Evolutionary conservation across 1,139 yeast species (phyloP).

Genomic region (Geotrichum macrosporum): DNA sequence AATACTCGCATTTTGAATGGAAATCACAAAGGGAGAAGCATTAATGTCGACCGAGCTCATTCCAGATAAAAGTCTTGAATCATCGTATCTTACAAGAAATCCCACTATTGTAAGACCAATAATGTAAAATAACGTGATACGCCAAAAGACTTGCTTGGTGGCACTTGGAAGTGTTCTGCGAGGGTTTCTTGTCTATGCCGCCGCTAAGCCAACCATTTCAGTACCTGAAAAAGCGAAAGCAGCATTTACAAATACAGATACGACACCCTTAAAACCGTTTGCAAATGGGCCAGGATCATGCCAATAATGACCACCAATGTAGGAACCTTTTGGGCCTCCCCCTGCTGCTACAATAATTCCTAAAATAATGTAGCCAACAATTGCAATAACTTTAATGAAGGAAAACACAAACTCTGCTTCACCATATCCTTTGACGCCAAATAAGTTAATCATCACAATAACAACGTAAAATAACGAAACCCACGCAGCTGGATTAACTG

Average conservation of each 20-base stretch:
- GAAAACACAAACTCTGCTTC: constrained; percentile 71
- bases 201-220: constrained; percentile 77
- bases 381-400: constrained; percentile 56
- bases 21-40: constrained; percentile 71
- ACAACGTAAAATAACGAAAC: constrained; percentile 58
- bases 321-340: constrained; percentile 61
- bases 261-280: constrained; percentile 73
- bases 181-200: constrained; percentile 54
- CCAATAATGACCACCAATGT: constrained; percentile 63
- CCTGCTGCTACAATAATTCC: constrained; percentile 61
- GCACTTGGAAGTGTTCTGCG: constrained; percentile 68
- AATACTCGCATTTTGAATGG: constrained; percentile 54
- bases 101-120: constrained; percentile 59
- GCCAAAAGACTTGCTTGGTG: constrained; percentile 68
- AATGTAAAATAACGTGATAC: constrained; percentile 62
- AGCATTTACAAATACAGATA: constrained; percentile 76
- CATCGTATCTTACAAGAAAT: constrained; percentile 60
- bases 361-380: constrained; percentile 61
- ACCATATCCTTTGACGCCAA: constrained; percentile 73
- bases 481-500: constrained; percentile 53
- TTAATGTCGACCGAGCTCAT: constrained; percentile 48
- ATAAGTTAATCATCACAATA: constrained; percentile 55
- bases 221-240: constrained; percentile 87
- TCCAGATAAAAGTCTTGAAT: constrained; percentile 47
- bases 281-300: constrained; percentile 59